phyloP scores from a whole-genome alignment of 495 filamentous ascomycete species.

The Usnea hakonensis region DNA sequence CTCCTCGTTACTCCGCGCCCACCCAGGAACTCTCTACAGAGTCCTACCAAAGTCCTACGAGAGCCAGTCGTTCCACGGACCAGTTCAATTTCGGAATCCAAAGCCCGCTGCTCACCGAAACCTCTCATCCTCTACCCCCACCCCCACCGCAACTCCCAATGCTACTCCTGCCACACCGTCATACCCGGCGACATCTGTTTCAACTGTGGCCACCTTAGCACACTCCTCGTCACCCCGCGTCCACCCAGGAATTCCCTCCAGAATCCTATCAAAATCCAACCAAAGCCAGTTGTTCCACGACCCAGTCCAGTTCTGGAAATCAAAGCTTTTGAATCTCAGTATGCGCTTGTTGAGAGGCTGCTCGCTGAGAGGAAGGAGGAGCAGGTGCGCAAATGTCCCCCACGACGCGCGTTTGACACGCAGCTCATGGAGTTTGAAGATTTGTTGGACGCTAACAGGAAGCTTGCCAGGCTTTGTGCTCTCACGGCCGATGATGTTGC shows the following conservation, averaged over 20 bases:
- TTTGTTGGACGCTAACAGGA: not conserved
- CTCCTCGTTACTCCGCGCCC: not conserved
- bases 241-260: too few species aligned
- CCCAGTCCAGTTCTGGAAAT: not conserved
- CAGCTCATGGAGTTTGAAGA: not conserved
- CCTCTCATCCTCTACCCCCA: not conserved
- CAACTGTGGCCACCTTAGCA: slow-evolving; percentile 5
- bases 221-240: not conserved
- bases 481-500: not conserved
- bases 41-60: not conserved
- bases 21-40: not conserved
- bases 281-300: not conserved
- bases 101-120: not conserved
- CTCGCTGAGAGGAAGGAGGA: not conserved
- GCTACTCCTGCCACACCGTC: not conserved
- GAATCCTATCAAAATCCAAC: too few species aligned
- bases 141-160: not conserved
- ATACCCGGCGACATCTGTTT: slow-evolving; percentile 10
- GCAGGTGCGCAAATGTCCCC: not conserved
- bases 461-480: not conserved
- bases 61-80: not conserved
- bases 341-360: fast-evolving
- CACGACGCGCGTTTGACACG: not conserved
- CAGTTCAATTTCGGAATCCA: too few species aligned
- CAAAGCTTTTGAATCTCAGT: not conserved